phyloP scores from a whole-genome alignment of 768 basidiomycete species.

The Lentinula boryana region DNA sequence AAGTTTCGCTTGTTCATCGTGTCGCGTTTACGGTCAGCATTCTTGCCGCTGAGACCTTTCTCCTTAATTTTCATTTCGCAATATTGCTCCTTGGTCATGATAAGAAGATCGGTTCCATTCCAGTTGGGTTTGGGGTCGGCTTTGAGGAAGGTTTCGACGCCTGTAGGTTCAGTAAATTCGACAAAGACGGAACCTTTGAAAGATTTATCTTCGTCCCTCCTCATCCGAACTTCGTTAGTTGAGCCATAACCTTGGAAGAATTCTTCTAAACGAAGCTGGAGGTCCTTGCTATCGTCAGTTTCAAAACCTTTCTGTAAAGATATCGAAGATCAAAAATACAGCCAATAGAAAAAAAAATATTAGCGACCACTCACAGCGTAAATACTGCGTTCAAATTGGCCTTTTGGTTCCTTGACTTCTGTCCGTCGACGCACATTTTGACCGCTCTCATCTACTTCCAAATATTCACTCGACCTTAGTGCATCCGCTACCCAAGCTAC shows the following conservation, averaged over 20 bases:
- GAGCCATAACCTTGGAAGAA: constrained; percentile 77
- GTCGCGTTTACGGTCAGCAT: constrained; percentile 55
- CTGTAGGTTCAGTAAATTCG: constrained; percentile 72
- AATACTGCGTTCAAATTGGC: constrained; percentile 75
- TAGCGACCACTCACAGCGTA: constrained; percentile 66
- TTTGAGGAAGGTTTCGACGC: constrained; percentile 69
- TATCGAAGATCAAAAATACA: not conserved
- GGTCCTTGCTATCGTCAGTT: constrained; percentile 43
- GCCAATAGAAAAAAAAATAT: not conserved
- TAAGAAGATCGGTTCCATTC: constrained; percentile 67
- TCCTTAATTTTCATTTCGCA: constrained; percentile 96
- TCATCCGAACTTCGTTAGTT: constrained; percentile 82
- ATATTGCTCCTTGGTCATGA: constrained; percentile 91
- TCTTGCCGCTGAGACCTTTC: constrained; percentile 78
- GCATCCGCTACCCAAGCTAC: constrained; percentile 64
- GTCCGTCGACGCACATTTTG: constrained; percentile 69
- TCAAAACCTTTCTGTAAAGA: constrained; percentile 79
- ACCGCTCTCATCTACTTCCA: constrained; percentile 73
- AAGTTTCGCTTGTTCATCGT: constrained; percentile 54
- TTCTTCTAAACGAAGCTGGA: constrained; percentile 70
- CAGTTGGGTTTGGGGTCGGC: constrained; percentile 79
- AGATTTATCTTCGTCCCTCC: constrained; percentile 74
- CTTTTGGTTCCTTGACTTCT: constrained; percentile 74
- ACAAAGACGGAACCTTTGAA: constrained; percentile 98
- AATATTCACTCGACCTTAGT: constrained; percentile 43